A percentile compares a stretch with the other conserved stretches of the same genome.
phyloP scores from a whole-genome alignment of 2,329 filamentous ascomycete species.

The Phaeoacremonium minimum region DNA sequence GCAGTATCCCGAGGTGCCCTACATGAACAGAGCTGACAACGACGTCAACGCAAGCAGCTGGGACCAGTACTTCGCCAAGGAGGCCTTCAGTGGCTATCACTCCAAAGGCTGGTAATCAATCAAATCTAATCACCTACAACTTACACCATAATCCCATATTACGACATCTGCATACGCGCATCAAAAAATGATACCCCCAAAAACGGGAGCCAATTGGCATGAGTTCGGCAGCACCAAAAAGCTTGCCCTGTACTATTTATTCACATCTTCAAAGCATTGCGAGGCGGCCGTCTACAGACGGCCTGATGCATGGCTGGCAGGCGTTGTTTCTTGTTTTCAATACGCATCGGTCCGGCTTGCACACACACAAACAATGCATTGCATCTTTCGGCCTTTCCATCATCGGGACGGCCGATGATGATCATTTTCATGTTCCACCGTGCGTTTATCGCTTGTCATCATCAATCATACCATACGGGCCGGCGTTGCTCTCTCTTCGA shows the following conservation, averaged over 20 bases:
- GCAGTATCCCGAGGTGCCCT: slow-evolving; percentile 67
- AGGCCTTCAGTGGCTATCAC: slow-evolving; percentile 76
- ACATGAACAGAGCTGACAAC: slow-evolving; percentile 52
- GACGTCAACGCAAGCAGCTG: slow-evolving; percentile 68
- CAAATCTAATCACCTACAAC: slow-evolving; percentile 6
- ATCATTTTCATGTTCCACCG: background rate
- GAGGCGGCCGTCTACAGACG: background rate
- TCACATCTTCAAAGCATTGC: background rate
- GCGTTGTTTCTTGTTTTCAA: background rate
- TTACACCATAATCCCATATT: slow-evolving; percentile 5
- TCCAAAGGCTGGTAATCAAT: slow-evolving; percentile 71
- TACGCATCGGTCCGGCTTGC: background rate
- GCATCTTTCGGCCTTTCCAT: background rate
- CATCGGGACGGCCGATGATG: no score
- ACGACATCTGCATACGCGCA: slow-evolving; percentile 11
- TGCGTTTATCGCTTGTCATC: background rate
- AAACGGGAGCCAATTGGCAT: no score
- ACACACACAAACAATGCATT: background rate
- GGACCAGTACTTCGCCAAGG: slow-evolving; percentile 83
- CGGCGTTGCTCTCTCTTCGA: background rate
- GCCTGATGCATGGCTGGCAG: background rate
- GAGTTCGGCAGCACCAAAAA: background rate
- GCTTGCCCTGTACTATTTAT: background rate
- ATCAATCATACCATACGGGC: background rate
- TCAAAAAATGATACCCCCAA: slow-evolving; percentile 8